phyloP scores from a whole-genome alignment of 805 yeast genomes.

The Wickerhamomyces alni region DNA sequence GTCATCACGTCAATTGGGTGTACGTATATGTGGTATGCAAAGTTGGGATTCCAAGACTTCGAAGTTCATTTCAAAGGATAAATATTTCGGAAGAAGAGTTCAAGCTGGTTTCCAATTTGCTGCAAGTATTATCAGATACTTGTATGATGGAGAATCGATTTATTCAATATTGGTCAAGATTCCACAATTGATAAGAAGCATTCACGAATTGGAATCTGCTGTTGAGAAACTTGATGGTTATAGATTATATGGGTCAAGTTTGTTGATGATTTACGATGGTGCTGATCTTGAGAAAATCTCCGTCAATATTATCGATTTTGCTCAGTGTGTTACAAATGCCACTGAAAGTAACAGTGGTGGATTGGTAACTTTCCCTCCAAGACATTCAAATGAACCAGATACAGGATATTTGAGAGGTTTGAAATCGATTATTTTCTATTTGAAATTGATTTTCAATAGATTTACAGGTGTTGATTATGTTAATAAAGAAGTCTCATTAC shows the following conservation, averaged over 20 bases:
- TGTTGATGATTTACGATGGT: slow-evolving; percentile 87
- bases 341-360: slow-evolving; percentile 32
- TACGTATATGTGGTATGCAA: slow-evolving; percentile 92
- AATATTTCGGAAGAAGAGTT: slow-evolving; percentile 84
- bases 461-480: slow-evolving; percentile 39
- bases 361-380: slow-evolving; percentile 63
- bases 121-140: slow-evolving; percentile 64
- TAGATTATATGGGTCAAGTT: slow-evolving; percentile 86
- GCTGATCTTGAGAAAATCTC: slow-evolving; percentile 25
- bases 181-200: slow-evolving; percentile 54
- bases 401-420: slow-evolving; percentile 83
- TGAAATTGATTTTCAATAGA: slow-evolving; percentile 50
- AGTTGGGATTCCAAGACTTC: slow-evolving; percentile 51
- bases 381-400: slow-evolving; percentile 58
- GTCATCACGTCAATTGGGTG: slow-evolving; percentile 79
- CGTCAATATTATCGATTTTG: slow-evolving; percentile 90
- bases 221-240: slow-evolving; percentile 61
- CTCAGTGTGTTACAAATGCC: slow-evolving; percentile 78
- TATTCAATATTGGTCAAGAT: slow-evolving; percentile 61
- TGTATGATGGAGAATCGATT: slow-evolving; percentile 65
- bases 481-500: slow-evolving; percentile 14
- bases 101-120: slow-evolving; percentile 70
- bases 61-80: slow-evolving; percentile 67
- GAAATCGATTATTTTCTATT: slow-evolving; percentile 61
- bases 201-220: slow-evolving; percentile 52